phyloP scores from a whole-genome alignment of 768 basidiomycete species.

The Trametes elegans region DNA sequence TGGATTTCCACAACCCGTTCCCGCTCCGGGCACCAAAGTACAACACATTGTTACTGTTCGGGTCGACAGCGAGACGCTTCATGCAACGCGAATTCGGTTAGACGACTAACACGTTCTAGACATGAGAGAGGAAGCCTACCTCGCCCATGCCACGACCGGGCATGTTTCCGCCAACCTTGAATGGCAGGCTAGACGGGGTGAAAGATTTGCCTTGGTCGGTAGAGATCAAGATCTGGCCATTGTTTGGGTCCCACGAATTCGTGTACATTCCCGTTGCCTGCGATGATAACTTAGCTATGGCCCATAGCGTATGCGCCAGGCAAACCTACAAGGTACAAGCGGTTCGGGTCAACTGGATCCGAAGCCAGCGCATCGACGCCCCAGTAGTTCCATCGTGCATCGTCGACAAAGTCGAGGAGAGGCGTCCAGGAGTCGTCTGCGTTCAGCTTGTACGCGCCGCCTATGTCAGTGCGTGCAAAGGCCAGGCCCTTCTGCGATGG shows the following conservation, averaged over 20 bases:
- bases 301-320: too few relatives aligned
- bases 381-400: slow-evolving; percentile 50
- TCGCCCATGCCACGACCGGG: slow-evolving; percentile 67
- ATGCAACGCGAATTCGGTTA: background rate
- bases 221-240: slow-evolving; percentile 61
- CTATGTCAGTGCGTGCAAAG: slow-evolving; percentile 68
- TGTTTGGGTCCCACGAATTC: slow-evolving; percentile 60
- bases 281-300: background rate
- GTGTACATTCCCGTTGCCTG: slow-evolving; percentile 62
- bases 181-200: slow-evolving; percentile 49
- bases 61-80: slow-evolving; percentile 65
- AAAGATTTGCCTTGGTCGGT: slow-evolving; percentile 57
- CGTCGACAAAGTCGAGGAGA: slow-evolving; percentile 51
- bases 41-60: slow-evolving; percentile 57
- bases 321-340: slow-evolving; percentile 47
- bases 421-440: slow-evolving; percentile 62
- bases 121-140: slow-evolving; percentile 30
- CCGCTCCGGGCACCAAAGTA: slow-evolving; percentile 66
- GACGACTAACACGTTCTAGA: background rate
- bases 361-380: slow-evolving; percentile 51
- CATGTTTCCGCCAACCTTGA: slow-evolving; percentile 72
- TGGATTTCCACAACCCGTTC: slow-evolving; percentile 66
- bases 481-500: slow-evolving; percentile 57
- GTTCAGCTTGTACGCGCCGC: slow-evolving; percentile 63
- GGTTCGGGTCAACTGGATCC: slow-evolving; percentile 54